Conservation (phyloP, 1,284 basidiomycete genomes). For the Mycosarcoma maydis region DNA sequence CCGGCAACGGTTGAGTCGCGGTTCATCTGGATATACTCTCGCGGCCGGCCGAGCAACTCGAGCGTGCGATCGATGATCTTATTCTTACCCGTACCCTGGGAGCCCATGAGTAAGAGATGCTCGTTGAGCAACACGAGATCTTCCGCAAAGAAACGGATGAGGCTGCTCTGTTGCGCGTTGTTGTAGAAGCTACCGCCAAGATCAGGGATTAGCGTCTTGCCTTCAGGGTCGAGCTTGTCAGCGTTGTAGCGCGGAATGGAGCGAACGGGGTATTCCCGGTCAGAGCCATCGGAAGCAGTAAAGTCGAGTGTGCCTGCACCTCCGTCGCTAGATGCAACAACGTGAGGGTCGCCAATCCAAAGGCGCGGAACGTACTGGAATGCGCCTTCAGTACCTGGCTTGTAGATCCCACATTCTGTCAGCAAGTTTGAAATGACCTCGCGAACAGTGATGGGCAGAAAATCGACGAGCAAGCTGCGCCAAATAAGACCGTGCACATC, state of each 20-base stretch:
- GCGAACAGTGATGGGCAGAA: slow-evolving; percentile 65
- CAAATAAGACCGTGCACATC: slow-evolving; percentile 63
- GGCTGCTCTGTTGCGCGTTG: slow-evolving; percentile 64
- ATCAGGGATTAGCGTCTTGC: slow-evolving; percentile 63
- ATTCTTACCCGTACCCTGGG: slow-evolving; percentile 68
- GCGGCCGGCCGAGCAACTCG: slow-evolving; percentile 64
- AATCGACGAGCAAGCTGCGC: slow-evolving; percentile 65
- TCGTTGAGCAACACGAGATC: slow-evolving; percentile 65
- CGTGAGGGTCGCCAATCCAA: slow-evolving; percentile 35
- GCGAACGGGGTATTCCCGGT: slow-evolving; percentile 24
- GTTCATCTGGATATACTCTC: slow-evolving; percentile 68
- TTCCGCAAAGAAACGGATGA: slow-evolving; percentile 65
- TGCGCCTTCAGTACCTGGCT: slow-evolving; percentile 59
- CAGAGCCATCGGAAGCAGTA: slow-evolving; percentile 31
- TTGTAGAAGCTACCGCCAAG: slow-evolving; percentile 63
- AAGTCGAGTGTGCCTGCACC: slow-evolving; percentile 47
- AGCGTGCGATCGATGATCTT: slow-evolving; percentile 67
- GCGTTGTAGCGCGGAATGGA: slow-evolving; percentile 60
- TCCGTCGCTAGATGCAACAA: slow-evolving; percentile 8
- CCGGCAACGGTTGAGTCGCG: slow-evolving; percentile 64
- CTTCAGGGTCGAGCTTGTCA: slow-evolving; percentile 58
- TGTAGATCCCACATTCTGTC: slow-evolving; percentile 53
- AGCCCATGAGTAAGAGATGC: slow-evolving; percentile 67
- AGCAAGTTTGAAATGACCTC: slow-evolving; percentile 60
- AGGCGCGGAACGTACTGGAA: slow-evolving; percentile 51